Evolutionary conservation across 257 asterid genomes (phyloP).

Genomic region (Linderniella brevidens): DNA sequence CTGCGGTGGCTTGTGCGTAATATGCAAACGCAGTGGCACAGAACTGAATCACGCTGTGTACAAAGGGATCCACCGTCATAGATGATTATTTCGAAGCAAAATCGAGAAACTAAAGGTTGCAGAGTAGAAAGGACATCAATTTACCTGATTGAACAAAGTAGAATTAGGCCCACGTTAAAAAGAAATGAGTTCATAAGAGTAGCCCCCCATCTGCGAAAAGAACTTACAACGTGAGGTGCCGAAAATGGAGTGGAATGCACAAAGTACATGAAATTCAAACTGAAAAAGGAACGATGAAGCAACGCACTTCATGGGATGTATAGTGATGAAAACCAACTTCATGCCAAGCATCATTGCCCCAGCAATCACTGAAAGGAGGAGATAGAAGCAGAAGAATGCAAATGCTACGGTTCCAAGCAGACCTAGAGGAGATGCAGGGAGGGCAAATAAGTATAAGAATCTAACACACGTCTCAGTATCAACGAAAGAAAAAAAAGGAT

Average conservation of each 20-base stretch:
- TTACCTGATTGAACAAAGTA: constrained; percentile 91
- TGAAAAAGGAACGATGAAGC: constrained; percentile 2
- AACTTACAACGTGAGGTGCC: constrained; percentile 11
- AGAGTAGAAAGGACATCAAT: constrained; percentile 10
- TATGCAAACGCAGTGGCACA: constrained; percentile 95
- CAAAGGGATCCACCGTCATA: background rate
- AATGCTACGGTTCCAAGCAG: constrained; percentile 95
- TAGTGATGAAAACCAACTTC: constrained; percentile 76
- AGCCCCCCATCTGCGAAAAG: constrained; percentile 70
- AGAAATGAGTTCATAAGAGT: constrained; percentile 93
- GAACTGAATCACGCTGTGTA: constrained; percentile 93
- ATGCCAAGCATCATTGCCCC: constrained; percentile 99
- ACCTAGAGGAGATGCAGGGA: constrained; percentile 59
- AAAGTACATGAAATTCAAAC: background rate
- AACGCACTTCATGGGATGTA: constrained; percentile 96
- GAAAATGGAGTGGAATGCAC: constrained; percentile 2
- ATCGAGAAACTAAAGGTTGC: background rate
- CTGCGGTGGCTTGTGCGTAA: constrained; percentile 97
- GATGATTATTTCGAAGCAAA: background rate
- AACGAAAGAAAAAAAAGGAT: constrained; percentile 7
- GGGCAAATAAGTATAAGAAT: constrained; percentile 7
- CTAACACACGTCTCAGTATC: background rate
- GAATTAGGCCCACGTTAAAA: constrained; percentile 86
- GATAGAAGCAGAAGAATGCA: constrained; percentile 98
- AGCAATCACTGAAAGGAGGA: constrained; percentile 87